Base-by-base conservation (phyloP, 495 filamentous ascomycete species). In the Daldinia childiae region DNA sequence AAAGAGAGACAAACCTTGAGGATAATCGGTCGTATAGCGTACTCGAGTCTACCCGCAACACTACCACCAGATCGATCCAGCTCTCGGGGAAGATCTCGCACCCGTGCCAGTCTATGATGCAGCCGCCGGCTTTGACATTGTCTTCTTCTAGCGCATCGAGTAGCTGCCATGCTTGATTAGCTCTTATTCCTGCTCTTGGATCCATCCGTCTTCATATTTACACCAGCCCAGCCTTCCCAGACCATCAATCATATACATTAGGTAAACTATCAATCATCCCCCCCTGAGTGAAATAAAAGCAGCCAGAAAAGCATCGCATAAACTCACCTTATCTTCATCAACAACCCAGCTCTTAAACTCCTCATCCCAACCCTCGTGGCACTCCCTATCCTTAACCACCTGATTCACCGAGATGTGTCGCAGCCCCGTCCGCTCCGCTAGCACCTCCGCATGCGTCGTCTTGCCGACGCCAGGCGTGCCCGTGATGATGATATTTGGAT, bases 391-490 rank as follows among this genome's bases (percentile, higher is more conserved):
- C 78, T 97, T 97, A 71, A 94, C 93, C 51, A 98, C 81, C 56
- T 95, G 84, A 79, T 98, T 98, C 76, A 99, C 87, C n/a, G 88
- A 89, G 6, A 99, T 80, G 79, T 97, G 93, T 77, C 89, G 88
- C 62, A 98, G 83, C 11, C 79, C 80, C 4, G 79, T 82, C 62
- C 80, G 77, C 74, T 90, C 84, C 39, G 93, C 91, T 58, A 98
- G 84, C 66, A 88, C 82, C 77, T 95, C 91, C 73, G 90, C 90
- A 79, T 97, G 93, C 19, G 90, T 93, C 17, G 93, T 97, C 82
- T 99, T 99, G 77, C 95, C 95, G 26, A 95, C 92, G 57, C 95
- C 96, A 6, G 95, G 95, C 32, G 95, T 98, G 72, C 95, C 95
- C 57, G 95, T 98, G 69, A 99, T 85, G 62, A 99, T 91, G 76